Conservation (phyloP, 257 asterid genomes). For the Leonotis leonurus region DNA sequence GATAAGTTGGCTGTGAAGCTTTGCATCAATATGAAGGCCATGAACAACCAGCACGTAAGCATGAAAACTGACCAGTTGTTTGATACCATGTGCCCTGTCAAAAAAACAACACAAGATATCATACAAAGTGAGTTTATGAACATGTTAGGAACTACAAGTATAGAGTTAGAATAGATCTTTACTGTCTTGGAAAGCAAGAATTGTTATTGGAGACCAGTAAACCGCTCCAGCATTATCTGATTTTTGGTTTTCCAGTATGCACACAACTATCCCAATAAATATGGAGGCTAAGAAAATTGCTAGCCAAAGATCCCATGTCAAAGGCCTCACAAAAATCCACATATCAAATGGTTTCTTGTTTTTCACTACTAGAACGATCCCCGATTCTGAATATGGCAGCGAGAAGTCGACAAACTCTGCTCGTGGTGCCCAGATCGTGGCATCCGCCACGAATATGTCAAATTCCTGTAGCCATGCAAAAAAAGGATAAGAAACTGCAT, state of each 20-base stretch:
- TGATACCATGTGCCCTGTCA: constrained; percentile 40
- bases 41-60: constrained; percentile 36
- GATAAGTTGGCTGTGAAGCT: constrained; percentile 55
- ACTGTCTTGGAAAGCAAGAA: constrained; percentile 51
- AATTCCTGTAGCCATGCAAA: constrained; percentile 7
- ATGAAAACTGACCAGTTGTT: constrained; percentile 44
- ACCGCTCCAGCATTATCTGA: not conserved
- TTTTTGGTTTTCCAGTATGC: constrained; percentile 23
- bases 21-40: constrained; percentile 47
- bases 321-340: constrained; percentile 43
- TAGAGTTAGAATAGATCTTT: not conserved
- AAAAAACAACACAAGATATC: not conserved
- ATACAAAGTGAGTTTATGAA: too few relatives aligned
- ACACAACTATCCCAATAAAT: constrained; percentile 29
- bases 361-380: constrained; percentile 35
- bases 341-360: constrained; percentile 32
- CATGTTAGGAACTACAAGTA: not conserved
- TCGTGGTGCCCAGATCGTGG: constrained; percentile 42
- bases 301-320: constrained; percentile 58
- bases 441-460: constrained; percentile 50
- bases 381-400: constrained; percentile 49
- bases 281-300: constrained; percentile 26
- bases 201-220: constrained; percentile 9
- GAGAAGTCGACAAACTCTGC: constrained; percentile 35
- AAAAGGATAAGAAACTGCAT: too few relatives aligned